phyloP scores from a whole-genome alignment of 1,139 yeast species.

The Taiozyma sp. region DNA sequence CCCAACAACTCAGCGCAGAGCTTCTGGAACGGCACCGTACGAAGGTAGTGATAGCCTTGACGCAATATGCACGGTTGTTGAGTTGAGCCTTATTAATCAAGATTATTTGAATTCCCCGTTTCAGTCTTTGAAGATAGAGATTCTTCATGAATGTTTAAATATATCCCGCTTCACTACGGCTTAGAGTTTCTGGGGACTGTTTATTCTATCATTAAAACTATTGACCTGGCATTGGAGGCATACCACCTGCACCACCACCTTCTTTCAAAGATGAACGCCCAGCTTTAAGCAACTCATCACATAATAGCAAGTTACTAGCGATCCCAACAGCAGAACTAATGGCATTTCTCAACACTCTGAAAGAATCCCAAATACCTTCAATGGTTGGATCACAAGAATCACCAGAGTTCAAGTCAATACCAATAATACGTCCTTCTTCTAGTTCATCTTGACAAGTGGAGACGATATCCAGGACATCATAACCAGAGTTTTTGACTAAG shows the following conservation, averaged over 20 bases:
- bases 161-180: not conserved
- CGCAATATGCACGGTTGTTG: not conserved
- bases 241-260: constrained; percentile 28
- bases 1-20: too few relatives aligned
- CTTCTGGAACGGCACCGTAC: too few relatives aligned
- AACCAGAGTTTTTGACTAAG: constrained; percentile 86
- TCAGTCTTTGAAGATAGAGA: not conserved
- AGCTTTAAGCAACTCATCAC: constrained; percentile 95
- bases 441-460: constrained; percentile 89
- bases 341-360: constrained; percentile 89
- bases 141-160: too few relatives aligned
- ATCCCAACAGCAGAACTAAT: constrained; percentile 91
- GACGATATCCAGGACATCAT: constrained; percentile 85
- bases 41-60: too few relatives aligned
- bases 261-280: constrained; percentile 88
- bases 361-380: constrained; percentile 97
- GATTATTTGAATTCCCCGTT: not conserved
- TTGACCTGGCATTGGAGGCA: constrained; percentile 18
- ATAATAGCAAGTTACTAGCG: constrained; percentile 82
- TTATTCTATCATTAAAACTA: constrained; percentile 2
- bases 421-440: constrained; percentile 76
- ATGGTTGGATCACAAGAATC: constrained; percentile 94
- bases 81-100: not conserved
- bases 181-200: not conserved
- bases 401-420: constrained; percentile 85